Percentiles rank a stretch among this genome's conserved stretches.
These are phyloP conservation scores for Penicillium antarcticum DNA, from an alignment of 495 filamentous ascomycete species.

Conservation along the genomic window DNA sequence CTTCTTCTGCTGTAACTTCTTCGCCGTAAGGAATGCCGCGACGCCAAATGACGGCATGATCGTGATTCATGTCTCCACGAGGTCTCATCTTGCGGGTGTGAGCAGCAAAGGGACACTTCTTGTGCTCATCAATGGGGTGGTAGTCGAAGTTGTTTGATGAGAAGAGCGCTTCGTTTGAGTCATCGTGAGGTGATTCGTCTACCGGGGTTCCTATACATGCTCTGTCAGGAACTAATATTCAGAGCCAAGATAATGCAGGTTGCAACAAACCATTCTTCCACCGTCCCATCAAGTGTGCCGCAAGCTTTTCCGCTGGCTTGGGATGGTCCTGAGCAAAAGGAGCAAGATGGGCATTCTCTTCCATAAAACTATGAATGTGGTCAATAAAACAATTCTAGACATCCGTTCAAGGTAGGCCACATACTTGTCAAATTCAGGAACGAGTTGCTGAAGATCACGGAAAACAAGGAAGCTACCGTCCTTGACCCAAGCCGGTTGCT, in stretches of 20 bases:
- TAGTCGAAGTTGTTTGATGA: slow-evolving; percentile 30
- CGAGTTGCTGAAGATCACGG: slow-evolving; percentile 31
- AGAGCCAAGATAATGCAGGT: neutral
- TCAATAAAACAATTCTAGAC: neutral
- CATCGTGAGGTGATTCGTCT: slow-evolving; percentile 11
- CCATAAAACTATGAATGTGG: slow-evolving; percentile 10
- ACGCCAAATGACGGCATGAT: slow-evolving; percentile 25
- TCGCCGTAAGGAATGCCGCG: slow-evolving; percentile 30
- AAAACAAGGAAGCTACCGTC: slow-evolving; percentile 38
- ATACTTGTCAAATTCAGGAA: slow-evolving; percentile 29
- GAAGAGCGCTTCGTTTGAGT: slow-evolving; percentile 22
- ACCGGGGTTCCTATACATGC: slow-evolving; percentile 5
- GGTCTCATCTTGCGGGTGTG: slow-evolving; percentile 37
- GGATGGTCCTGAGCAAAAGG: neutral
- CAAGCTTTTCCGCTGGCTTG: slow-evolving; percentile 20
- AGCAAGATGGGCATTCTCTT: slow-evolving; percentile 1
- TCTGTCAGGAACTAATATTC: neutral
- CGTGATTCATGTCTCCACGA: slow-evolving; percentile 17
- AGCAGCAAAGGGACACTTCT: slow-evolving; percentile 31
- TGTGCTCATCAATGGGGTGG: slow-evolving; percentile 8
- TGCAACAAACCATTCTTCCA: slow-evolving; percentile 33
- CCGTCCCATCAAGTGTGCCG: slow-evolving; percentile 32
- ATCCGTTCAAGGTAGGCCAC: neutral
- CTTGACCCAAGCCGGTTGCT: slow-evolving; percentile 26
- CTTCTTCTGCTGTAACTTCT: slow-evolving; percentile 6